Base-by-base conservation (phyloP, 129 eudicot genomes). In the Scalesia atractyloides region DNA sequence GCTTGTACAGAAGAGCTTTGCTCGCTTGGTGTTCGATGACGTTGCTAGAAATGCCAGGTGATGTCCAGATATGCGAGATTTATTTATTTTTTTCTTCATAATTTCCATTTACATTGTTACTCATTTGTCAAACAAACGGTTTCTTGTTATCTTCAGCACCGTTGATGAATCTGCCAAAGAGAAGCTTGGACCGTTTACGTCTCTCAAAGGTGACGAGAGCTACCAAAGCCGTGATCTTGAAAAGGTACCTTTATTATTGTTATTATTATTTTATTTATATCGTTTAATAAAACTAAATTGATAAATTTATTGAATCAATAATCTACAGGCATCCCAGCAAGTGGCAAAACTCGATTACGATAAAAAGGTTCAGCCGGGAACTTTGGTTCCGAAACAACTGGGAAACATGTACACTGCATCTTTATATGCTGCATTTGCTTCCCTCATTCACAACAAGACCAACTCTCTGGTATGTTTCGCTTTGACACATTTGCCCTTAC, bases 391-490 rank as follows among this genome's bases (percentile, higher is more conserved):
- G 5, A 94, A 94, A 79, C 97, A 94, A 90, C 86, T 94, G 5
- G 99, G 99, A 49, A 94, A 94, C 86, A 94, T 88, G 95, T 94
- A 94, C 84, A 94, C 99, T 19, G 99, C 99, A 64, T 94, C 97
- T 64, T 73, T 94, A 51, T 94, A 94, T 71, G 94, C 97, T 0
- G 99, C 99, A 7, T 84, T 94, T 77, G 99, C 89, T 43, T 94
- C 99, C 62, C 94, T 94, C 22, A 53, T 94, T 73, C 96, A 94
- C 86, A 94, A 90, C 58, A 90, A 94, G 81, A 75, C 64, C 46
- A 86, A 72, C 85, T 46, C 93, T 63, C 72, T 94, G 99, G 99
- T 94, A 80, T 22, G 46, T 34, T 3, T 34, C 68, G 22, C 22
- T 17, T 16, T 66, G 44, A 17, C 24, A 10, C 37, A 18, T 13